Evolutionary conservation across 1,284 basidiomycete genomes (phyloP), one percentile per base, ranked within the genome.

Genomic region (Naganishia liquefaciens): DNA sequence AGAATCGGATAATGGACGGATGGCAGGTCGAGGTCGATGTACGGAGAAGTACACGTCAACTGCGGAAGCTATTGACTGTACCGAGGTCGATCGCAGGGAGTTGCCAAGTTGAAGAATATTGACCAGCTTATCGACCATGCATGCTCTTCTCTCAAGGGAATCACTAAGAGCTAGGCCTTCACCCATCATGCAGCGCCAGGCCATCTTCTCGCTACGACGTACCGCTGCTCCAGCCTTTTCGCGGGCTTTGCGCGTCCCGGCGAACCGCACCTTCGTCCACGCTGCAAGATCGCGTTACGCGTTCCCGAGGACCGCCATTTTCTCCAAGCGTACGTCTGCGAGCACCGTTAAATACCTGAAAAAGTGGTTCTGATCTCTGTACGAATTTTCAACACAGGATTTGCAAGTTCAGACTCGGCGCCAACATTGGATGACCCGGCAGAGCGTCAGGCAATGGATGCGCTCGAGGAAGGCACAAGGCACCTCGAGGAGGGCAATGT

Each of bases 401-500:
- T 87, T 84, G 93, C 92, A 6, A 88, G 89, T 25, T 89, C 90
- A 27, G 87, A 88, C 5, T 89, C 90, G 0, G 86, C 91, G 68
- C 91, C 90, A 1, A 87, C 88, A 27, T 81, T 89, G 21, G 83
- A 85, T 44, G 92, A 97, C 79, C 93, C 93, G 27, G 87, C 89
- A 55, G 88, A 93, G 68, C 81, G 82, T 21, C 90, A 92, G 78
- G 90, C 92, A 0, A 81, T 91, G 74, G 83, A 85, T 58, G 88
- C 89, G 67, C 83, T 96, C 19, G 92, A 96, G 76, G 84, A 88
- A 72, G 93, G 93, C 49, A 95, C 92, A 1, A 82, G 85, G 68
- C 89, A 89, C 71, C 83, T 97, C 42, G 93, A 96, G 78, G 88
- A 91, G 70, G 93, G 93, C 21, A 92, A 96, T 72, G 84, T 96